phyloP scores from a whole-genome alignment of 768 basidiomycete species.

The Clavaria fumosa region DNA sequence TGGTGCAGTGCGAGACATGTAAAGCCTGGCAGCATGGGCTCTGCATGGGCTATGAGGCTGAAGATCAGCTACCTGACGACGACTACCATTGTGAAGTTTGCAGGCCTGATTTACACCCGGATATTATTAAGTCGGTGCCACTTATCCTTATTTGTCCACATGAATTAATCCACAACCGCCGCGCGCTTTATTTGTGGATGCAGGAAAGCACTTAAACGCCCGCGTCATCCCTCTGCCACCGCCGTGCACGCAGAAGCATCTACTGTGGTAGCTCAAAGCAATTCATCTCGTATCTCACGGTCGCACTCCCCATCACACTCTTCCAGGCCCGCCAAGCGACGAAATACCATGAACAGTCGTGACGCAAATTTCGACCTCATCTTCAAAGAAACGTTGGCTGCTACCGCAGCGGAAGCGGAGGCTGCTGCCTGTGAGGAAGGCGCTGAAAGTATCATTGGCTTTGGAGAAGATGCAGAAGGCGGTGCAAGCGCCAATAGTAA shows the following conservation, averaged over 20 bases:
- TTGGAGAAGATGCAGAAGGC: constrained; percentile 34
- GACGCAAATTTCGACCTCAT: constrained; percentile 91
- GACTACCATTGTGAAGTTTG: constrained; percentile 95
- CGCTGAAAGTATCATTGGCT: constrained; percentile 21
- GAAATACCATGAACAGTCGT: constrained; percentile 96
- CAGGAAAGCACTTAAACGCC: constrained; percentile 49
- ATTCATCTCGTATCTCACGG: constrained; percentile 50
- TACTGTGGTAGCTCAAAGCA: no score
- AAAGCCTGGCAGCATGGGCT: constrained; percentile 97
- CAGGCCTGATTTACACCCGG: constrained; percentile 69
- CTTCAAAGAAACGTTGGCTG: constrained; percentile 60
- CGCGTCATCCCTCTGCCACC: constrained; percentile 47
- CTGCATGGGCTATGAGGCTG: constrained; percentile 85
- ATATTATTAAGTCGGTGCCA: constrained; percentile 60
- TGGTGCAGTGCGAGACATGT: constrained; percentile 96
- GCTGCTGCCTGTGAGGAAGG: constrained; percentile 38
- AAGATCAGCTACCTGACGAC: constrained; percentile 53
- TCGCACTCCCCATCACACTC: constrained; percentile 52
- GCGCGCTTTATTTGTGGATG: constrained; percentile 5
- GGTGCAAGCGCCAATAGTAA: constrained; percentile 28
- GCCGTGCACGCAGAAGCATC: constrained; percentile 30
- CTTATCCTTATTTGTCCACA: no score
- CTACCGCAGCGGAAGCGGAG: constrained; percentile 60
- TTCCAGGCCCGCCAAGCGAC: constrained; percentile 64
- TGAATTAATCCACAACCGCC: no score